These are phyloP conservation scores for Fusarium nanum DNA, from an alignment of 2,329 filamentous ascomycete genomes.

Conservation along the genomic window DNA sequence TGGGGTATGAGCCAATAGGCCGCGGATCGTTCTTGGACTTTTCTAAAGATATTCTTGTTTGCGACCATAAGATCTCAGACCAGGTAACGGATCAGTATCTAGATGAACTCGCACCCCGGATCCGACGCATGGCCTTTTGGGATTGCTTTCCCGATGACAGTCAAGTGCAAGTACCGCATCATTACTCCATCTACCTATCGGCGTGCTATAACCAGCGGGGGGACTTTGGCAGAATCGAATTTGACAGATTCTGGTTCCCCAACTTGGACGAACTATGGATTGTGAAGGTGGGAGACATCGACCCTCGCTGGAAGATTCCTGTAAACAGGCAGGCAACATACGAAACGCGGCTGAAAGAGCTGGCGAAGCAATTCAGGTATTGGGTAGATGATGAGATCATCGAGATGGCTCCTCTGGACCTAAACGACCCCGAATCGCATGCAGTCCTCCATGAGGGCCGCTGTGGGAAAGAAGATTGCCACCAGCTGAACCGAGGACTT, in stretches of 20 bases:
- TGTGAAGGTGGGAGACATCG: slow-evolving; percentile 55
- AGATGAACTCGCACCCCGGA: slow-evolving; percentile 50
- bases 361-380: slow-evolving; percentile 54
- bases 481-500: slow-evolving; percentile 51
- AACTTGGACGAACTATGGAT: slow-evolving; percentile 55
- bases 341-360: slow-evolving; percentile 47
- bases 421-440: slow-evolving; percentile 51
- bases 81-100: slow-evolving; percentile 48
- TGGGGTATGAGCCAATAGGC: slow-evolving; percentile 52
- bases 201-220: slow-evolving; percentile 48
- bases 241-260: slow-evolving; percentile 55
- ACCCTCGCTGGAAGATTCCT: slow-evolving; percentile 52
- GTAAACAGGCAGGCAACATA: slow-evolving; percentile 49
- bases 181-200: slow-evolving; percentile 52
- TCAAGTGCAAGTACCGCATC: slow-evolving; percentile 49
- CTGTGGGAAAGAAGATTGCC: slow-evolving; percentile 52
- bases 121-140: slow-evolving; percentile 54
- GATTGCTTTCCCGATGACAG: slow-evolving; percentile 56
- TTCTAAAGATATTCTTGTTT: slow-evolving; percentile 53
- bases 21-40: slow-evolving; percentile 54
- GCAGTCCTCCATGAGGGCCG: slow-evolving; percentile 51
- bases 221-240: slow-evolving; percentile 51
- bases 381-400: slow-evolving; percentile 55
- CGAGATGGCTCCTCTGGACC: slow-evolving; percentile 52
- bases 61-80: slow-evolving; percentile 53